phyloP scores from a whole-genome alignment of 2,329 filamentous ascomycete species.

The Talaromyces sp. region DNA sequence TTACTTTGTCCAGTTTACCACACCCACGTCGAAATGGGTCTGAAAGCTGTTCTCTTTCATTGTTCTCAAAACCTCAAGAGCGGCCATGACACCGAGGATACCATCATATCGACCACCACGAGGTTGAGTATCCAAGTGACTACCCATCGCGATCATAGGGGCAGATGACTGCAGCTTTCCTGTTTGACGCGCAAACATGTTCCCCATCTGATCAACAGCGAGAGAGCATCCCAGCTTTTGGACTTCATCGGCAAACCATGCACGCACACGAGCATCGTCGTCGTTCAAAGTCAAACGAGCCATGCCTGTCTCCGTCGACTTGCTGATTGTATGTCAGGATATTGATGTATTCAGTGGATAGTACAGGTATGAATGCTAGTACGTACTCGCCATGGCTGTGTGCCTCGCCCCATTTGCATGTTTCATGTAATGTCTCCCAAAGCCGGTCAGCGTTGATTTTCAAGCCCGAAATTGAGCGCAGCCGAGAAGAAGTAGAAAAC shows the following conservation, averaged over 20 bases:
- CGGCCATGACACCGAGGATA: constrained; percentile 70
- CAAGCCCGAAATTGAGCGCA: constrained; percentile 24
- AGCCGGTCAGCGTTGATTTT: constrained; percentile 31
- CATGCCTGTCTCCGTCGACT: constrained; percentile 59
- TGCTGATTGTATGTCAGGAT: constrained; percentile 10
- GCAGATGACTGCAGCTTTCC: constrained; percentile 20
- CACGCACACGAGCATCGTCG: constrained; percentile 65
- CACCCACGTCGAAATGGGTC: constrained; percentile 68
- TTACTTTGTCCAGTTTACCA: constrained; percentile 62
- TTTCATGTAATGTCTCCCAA: constrained; percentile 35
- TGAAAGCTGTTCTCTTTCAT: constrained; percentile 67
- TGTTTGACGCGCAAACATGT: constrained; percentile 32
- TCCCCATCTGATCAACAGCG: constrained; percentile 64
- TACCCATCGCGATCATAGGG: constrained; percentile 52
- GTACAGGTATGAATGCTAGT: background rate
- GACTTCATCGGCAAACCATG: constrained; percentile 69
- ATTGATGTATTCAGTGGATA: too few species aligned
- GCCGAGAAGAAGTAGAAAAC: constrained; percentile 15
- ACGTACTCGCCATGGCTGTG: constrained; percentile 34
- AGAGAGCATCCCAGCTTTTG: constrained; percentile 64
- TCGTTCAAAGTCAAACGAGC: constrained; percentile 69
- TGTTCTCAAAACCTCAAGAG: constrained; percentile 68
- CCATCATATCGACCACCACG: constrained; percentile 65
- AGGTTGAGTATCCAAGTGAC: constrained; percentile 36
- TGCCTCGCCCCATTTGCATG: constrained; percentile 35